These are phyloP conservation scores for Tricholoma furcatifolium DNA, from an alignment of 768 basidiomycete genomes.

Conservation along the genomic window DNA sequence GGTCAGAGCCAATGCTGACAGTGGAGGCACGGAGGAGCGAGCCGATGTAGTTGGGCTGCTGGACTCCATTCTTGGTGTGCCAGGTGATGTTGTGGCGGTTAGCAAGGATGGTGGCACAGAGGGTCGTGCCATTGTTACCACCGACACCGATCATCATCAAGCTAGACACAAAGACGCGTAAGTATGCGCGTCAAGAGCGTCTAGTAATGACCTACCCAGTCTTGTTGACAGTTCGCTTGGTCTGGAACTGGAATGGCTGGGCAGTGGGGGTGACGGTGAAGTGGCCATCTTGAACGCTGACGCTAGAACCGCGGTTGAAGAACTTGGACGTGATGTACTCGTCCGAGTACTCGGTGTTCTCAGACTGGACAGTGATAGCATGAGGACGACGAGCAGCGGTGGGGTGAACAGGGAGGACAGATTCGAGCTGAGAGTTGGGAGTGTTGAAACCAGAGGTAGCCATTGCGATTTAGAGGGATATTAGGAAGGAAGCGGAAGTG, in stretches of 20 bases:
- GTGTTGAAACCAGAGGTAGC: slow-evolving; percentile 68
- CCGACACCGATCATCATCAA: slow-evolving; percentile 97
- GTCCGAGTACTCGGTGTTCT: slow-evolving; percentile 78
- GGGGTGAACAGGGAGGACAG: slow-evolving; percentile 73
- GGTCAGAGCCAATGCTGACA: slow-evolving; percentile 84
- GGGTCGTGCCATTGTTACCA: slow-evolving; percentile 95
- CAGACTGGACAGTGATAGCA: slow-evolving; percentile 77
- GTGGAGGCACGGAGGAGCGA: slow-evolving; percentile 96
- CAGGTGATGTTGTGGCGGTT: slow-evolving; percentile 94
- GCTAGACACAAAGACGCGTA: slow-evolving; percentile 37
- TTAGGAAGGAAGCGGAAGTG: slow-evolving; percentile 68
- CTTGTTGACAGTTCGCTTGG: slow-evolving; percentile 79
- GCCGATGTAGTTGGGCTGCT: slow-evolving; percentile 97
- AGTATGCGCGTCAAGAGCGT: neutral
- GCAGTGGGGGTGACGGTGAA: slow-evolving; percentile 78
- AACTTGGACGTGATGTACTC: slow-evolving; percentile 83
- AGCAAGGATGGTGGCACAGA: slow-evolving; percentile 92
- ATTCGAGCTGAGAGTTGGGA: slow-evolving; percentile 71
- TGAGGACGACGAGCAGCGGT: slow-evolving; percentile 79
- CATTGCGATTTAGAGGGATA: slow-evolving; percentile 43
- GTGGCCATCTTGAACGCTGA: slow-evolving; percentile 68
- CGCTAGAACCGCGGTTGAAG: slow-evolving; percentile 74
- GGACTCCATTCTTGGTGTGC: slow-evolving; percentile 89
- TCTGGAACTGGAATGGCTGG: slow-evolving; percentile 88
- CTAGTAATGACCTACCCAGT: slow-evolving; percentile 68